Conservation (phyloP, 1,139 yeast genomes). For the Nakaseomyces glabratus region DNA sequence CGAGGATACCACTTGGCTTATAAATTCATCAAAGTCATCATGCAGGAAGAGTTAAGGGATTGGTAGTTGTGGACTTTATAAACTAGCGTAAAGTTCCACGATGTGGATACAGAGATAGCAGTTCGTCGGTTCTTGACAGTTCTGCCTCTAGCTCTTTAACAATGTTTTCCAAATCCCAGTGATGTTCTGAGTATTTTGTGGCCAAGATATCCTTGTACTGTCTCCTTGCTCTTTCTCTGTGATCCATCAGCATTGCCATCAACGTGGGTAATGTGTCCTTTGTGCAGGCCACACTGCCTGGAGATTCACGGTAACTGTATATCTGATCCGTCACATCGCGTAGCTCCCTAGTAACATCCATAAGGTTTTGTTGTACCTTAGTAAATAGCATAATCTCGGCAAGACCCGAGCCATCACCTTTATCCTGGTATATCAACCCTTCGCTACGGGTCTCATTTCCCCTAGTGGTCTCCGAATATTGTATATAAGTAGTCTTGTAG, state of each 20-base stretch:
- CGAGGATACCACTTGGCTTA: no score
- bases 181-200: conserved; percentile 11
- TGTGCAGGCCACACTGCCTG: conserved; percentile 8
- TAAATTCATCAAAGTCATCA: no score
- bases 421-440: conserved; percentile 8
- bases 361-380: conserved; percentile 11
- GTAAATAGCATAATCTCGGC: conserved; percentile 10
- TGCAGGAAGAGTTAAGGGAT: no score
- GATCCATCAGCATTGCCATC: conserved; percentile 16
- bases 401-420: conserved; percentile 7
- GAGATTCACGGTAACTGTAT: conserved; percentile 8
- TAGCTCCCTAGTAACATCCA: conserved; percentile 14
- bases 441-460: conserved; percentile 1
- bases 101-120: conserved; percentile 15
- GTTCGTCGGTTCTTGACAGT: conserved; percentile 14
- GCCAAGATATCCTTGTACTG: conserved; percentile 15
- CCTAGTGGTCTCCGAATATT: conserved; percentile 3
- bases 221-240: conserved; percentile 18
- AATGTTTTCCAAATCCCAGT: conserved; percentile 14
- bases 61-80: no score
- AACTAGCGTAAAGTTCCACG: conserved; percentile 15
- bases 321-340: conserved; percentile 15
- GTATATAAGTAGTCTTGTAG: conserved; percentile 2
- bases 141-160: conserved; percentile 15
- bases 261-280: conserved; percentile 12